phyloP scores from a whole-genome alignment of 1,284 basidiomycete species.

The Mycena sp. region DNA sequence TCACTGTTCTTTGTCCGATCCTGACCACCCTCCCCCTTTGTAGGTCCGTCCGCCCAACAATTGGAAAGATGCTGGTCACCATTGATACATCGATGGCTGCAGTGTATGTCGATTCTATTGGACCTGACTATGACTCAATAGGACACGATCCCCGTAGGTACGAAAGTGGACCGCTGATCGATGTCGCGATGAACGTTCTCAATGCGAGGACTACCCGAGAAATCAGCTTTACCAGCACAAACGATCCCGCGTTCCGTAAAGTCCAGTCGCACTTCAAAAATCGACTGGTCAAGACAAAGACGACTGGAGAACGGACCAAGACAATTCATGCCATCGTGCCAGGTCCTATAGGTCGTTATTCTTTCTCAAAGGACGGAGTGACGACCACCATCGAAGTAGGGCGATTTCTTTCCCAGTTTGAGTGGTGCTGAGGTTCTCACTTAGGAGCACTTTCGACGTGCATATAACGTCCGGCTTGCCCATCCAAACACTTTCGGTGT shows the following conservation, averaged over 20 bases:
- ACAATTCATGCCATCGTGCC: conserved; percentile 35
- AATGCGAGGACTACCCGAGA: conserved; percentile 29
- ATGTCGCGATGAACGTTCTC: conserved; percentile 39
- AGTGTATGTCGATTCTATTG: conserved; percentile 44
- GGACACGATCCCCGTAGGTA: conserved; percentile 40
- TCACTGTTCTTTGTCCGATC: not conserved
- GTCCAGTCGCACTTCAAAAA: conserved; percentile 46
- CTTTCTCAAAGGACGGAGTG: conserved; percentile 26
- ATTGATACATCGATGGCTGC: conserved; percentile 56
- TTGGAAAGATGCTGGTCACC: conserved; percentile 51
- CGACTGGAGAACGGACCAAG: conserved; percentile 30
- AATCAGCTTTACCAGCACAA: conserved; percentile 31
- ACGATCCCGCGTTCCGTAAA: conserved; percentile 33
- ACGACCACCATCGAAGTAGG: conserved; percentile 46
- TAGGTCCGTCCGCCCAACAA: conserved; percentile 55
- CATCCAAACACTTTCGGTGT: conserved; percentile 53
- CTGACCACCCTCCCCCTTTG: not conserved
- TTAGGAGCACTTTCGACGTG: conserved; percentile 49
- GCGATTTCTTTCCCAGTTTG: not conserved
- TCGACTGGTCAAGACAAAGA: conserved; percentile 36
- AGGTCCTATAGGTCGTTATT: conserved; percentile 19
- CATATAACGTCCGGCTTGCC: conserved; percentile 41
- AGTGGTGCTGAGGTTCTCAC: not conserved
- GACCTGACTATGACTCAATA: not conserved
- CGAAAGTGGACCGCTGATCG: conserved; percentile 39